Evolutionary conservation across 805 yeast species (phyloP), one percentile per base, ranked within the genome.

Genomic region (Saccharomyces eubayanus): DNA sequence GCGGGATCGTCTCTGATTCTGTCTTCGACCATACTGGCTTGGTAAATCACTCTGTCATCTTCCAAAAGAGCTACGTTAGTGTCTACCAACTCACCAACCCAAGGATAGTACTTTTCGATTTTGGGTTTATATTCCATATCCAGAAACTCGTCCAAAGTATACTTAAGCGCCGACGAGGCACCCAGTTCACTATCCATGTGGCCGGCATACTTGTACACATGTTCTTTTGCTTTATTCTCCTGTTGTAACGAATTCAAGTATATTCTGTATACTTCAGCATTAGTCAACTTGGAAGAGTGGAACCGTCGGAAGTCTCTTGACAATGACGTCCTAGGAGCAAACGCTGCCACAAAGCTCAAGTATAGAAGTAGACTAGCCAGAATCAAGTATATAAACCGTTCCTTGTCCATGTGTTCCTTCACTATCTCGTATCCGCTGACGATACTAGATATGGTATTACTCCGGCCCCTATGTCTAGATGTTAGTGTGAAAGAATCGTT

Each of bases 311-410:
- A 81, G 68, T 91, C 97, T 58, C 96, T 73, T 50, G 86, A 81
- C 20, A 89, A 72, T 1, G 96, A 87, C 1, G 97, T 88, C 54
- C 96, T 70, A 1, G 96, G 97, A 14, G 89, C 73, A 65, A 90
- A 90, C 0, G 85, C 80, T 50, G 88, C 72, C 45, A 87, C 80
- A 64, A 87, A 82, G 2, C 79, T 73, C 14, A 81, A 28, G 56
- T 69, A 70, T 1, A 68, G 48, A 51, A 62, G 29, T 41, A 66
- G 14, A 59, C 68, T 51, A 51, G 62, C 60, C 11, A 64, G 28
- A 11, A 65, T 28, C 21, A 65, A 51, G 28, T 54, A 60, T 2
- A 57, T 31, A 53, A 70, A 69, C 49, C 63, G 63, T 50, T 62
- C 60, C 55, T 63, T 65, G 54, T 69, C 71, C 46, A 65, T 57